phyloP scores from a whole-genome alignment of 768 basidiomycete species.

The Phylloporus arenicola region DNA sequence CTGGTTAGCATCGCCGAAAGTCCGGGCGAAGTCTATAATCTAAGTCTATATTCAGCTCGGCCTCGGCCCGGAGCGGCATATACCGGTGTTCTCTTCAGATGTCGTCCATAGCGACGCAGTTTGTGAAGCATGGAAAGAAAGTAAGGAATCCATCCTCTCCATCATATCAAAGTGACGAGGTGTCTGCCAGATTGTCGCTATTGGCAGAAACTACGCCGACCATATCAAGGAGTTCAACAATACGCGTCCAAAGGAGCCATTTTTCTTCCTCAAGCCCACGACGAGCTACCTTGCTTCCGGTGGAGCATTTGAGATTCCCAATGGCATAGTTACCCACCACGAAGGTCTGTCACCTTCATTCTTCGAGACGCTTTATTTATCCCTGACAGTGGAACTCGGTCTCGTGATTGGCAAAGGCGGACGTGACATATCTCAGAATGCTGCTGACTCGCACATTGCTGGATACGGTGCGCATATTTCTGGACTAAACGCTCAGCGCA shows the following conservation, averaged over 20 bases:
- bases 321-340: slow-evolving; percentile 79
- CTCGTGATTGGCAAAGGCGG: slow-evolving; percentile 90
- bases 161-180: neutral
- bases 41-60: neutral
- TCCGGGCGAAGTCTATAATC: slow-evolving; percentile 18
- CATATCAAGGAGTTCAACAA: slow-evolving; percentile 93
- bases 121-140: slow-evolving; percentile 45
- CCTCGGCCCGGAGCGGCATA: neutral
- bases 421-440: slow-evolving; percentile 68
- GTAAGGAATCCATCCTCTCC: slow-evolving; percentile 13
- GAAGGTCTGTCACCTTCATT: slow-evolving; percentile 54
- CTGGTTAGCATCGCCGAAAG: slow-evolving; percentile 15
- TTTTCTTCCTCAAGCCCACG: slow-evolving; percentile 98
- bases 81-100: slow-evolving; percentile 15
- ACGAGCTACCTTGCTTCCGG: slow-evolving; percentile 77
- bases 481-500: no score
- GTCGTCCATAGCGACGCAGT: slow-evolving; percentile 34
- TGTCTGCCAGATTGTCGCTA: slow-evolving; percentile 74
- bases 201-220: slow-evolving; percentile 90
- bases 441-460: slow-evolving; percentile 76
- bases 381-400: slow-evolving; percentile 78
- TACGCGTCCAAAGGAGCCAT: slow-evolving; percentile 81
- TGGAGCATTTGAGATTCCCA: slow-evolving; percentile 81
- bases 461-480: slow-evolving; percentile 68
- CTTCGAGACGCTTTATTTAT: neutral